Evolutionary conservation across 2,329 filamentous ascomycete genomes (phyloP), one percentile per base, ranked within the genome.

Genomic region (Trichoderma sp.): DNA sequence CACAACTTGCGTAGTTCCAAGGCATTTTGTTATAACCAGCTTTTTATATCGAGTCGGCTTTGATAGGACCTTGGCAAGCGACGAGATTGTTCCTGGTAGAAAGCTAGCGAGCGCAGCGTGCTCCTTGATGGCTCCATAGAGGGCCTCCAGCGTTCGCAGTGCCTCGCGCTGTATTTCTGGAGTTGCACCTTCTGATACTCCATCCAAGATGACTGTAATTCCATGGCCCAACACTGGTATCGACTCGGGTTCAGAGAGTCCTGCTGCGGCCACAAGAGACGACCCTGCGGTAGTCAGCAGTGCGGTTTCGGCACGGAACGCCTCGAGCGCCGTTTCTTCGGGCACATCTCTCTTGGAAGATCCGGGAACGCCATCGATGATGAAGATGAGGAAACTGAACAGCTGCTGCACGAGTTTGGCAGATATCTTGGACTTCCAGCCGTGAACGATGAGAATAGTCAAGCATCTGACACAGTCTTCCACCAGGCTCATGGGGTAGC

Each of bases 61-160:
- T 5, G 91, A 90, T 62, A 97, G 81, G 0, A 93, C 82, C 75
- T 91, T 94, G 2, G 91, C 90, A 29, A 99, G 82, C 1, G 89
- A 88, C 3, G 96, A 98, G 0, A 97, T 88, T 0, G 93, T 93
- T 11, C 94, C 93, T 0, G 96, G 96, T 53, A 98, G 84, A 75
- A 99, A 96, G 71, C 88, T 94, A 11, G 93, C 92, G 68, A 97
- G 83, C 2, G 92, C 88, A n/a, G 91, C 86, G 58, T 86, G 87
- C 74, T 96, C 91, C 64, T 86, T 88, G 55, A 97, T 84, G 27
- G 88, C 87, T 7, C 78, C 75, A 72, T 89, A 87, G 8, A 96
- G 81, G 0, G 87, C 82, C 62, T 87, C 81, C 2, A 97, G 77
- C 7, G 91, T 88, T 14, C 83, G 79, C 4, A 93, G 82, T 6